Conservation (phyloP, 1,284 basidiomycete genomes). For the Athelia psychrophila region DNA sequence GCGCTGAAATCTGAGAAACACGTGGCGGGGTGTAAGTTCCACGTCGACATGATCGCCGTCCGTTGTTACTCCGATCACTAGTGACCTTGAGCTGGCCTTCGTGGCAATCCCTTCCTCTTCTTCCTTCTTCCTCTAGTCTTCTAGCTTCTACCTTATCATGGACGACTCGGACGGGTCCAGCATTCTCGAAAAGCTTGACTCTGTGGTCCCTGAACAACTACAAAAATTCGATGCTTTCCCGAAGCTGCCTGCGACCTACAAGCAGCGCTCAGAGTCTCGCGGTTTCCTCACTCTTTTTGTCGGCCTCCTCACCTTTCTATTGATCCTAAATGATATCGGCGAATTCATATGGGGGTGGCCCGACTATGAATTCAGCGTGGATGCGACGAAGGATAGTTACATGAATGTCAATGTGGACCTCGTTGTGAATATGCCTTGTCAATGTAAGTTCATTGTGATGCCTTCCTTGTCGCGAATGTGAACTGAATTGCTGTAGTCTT, state of each 20-base stretch:
- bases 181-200: constrained; percentile 30
- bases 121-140: background rate
- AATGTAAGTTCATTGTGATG: constrained; percentile 56
- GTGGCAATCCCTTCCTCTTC: background rate
- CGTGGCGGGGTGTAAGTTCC: background rate
- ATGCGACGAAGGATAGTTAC: constrained; percentile 56
- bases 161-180: constrained; percentile 1
- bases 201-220: constrained; percentile 29
- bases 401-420: constrained; percentile 89
- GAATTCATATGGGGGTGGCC: constrained; percentile 94
- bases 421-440: constrained; percentile 90
- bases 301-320: constrained; percentile 35
- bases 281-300: constrained; percentile 89
- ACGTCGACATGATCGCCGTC: background rate
- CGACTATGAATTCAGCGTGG: constrained; percentile 83
- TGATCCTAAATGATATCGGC: constrained; percentile 84
- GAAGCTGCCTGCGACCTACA: constrained; percentile 88
- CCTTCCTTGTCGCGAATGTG: background rate
- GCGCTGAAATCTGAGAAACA: no score
- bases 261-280: constrained; percentile 79
- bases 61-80: background rate
- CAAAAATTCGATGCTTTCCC: constrained; percentile 82
- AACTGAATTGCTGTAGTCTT: constrained; percentile 27
- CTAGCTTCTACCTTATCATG: background rate
- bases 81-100: background rate